phyloP scores from a whole-genome alignment of 495 filamentous ascomycete genomes.

The Xylaria sp. region DNA sequence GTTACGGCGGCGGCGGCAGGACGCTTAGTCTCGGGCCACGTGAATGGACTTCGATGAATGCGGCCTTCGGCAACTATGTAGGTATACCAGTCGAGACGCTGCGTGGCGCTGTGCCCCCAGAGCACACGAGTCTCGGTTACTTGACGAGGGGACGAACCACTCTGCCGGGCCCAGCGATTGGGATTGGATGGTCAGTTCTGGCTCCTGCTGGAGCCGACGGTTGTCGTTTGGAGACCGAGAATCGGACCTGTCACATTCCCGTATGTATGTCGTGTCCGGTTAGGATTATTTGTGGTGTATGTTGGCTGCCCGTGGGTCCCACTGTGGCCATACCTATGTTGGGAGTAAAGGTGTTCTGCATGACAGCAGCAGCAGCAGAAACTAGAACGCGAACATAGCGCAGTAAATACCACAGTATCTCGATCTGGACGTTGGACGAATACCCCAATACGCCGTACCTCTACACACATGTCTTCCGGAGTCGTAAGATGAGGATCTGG shows the following conservation, averaged over 20 bases:
- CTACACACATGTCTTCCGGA: background rate
- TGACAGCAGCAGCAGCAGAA: background rate
- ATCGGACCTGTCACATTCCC: background rate
- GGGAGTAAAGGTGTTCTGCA: conserved; percentile 6
- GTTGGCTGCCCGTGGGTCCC: conserved; percentile 1
- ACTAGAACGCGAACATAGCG: background rate
- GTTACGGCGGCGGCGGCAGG: too few species aligned
- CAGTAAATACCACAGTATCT: conserved; percentile 2
- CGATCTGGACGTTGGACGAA: background rate
- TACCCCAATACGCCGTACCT: background rate
- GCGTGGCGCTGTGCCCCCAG: background rate
- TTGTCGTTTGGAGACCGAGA: background rate
- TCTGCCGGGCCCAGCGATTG: conserved; percentile 14
- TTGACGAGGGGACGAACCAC: conserved; percentile 14
- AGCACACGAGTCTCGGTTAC: background rate
- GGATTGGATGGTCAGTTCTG: conserved; percentile 12
- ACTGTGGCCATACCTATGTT: background rate
- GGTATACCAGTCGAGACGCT: background rate
- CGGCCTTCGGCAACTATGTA: conserved; percentile 6
- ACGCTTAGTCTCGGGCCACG: background rate
- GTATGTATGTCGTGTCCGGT: background rate
- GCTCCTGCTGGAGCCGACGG: background rate
- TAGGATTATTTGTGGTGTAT: conserved; percentile 1
- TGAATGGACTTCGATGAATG: background rate
- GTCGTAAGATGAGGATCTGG: background rate